phyloP scores from a whole-genome alignment of 116 monocot species.

The Papilionanthe hybrid region DNA sequence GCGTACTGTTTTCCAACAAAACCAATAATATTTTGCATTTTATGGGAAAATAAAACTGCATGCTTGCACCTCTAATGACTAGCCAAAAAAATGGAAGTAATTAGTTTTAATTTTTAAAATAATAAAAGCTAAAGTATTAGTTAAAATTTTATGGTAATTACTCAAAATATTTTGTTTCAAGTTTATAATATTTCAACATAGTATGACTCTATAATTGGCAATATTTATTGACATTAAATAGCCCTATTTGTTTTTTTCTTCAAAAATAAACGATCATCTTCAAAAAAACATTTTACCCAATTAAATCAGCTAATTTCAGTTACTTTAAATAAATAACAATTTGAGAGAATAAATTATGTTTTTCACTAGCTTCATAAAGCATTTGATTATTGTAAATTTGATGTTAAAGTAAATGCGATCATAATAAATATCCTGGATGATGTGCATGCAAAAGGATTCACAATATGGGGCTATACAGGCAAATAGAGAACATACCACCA shows the following conservation, averaged over 20 bases:
- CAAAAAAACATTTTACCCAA: not conserved
- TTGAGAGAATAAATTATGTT: not conserved
- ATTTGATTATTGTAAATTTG: not conserved
- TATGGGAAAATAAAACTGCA: too few relatives aligned
- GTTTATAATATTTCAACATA: not conserved
- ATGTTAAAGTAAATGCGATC: not conserved
- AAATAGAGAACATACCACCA: slow-evolving; percentile 51
- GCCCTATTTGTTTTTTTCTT: not conserved
- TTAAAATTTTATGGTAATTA: not conserved
- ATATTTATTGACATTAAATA: not conserved
- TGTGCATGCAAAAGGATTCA: too few relatives aligned
- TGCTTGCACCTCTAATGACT: too few relatives aligned
- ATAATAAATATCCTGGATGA: not conserved
- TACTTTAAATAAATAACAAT: not conserved
- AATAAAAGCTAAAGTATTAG: too few relatives aligned
- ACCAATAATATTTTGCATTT: too few relatives aligned
- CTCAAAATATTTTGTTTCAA: not conserved
- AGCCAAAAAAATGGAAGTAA: too few relatives aligned
- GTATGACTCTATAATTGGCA: not conserved
- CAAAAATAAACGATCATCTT: not conserved
- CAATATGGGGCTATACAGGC: too few relatives aligned
- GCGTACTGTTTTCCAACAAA: too few relatives aligned
- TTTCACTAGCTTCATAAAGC: not conserved
- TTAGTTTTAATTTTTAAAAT: too few relatives aligned
- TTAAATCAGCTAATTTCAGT: not conserved